Evolutionary conservation across 148 eudicot genomes (phyloP).

Genomic region (Camellia sinensis): DNA sequence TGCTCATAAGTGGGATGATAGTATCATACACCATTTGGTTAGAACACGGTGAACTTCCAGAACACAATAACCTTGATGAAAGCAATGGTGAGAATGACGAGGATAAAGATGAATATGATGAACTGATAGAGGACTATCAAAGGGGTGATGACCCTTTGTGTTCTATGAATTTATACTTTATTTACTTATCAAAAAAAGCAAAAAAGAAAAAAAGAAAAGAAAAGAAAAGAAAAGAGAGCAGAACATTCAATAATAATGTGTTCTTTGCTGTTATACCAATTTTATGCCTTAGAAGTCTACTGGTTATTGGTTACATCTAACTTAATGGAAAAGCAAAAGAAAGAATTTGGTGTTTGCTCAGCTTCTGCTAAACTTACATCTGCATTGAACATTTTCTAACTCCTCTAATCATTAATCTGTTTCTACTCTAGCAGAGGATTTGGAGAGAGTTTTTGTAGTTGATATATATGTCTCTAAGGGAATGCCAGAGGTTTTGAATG

Average conservation of each 20-base stretch:
- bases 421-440: conserved; percentile 47
- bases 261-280: not conserved
- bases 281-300: not conserved
- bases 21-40: too few species aligned
- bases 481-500: conserved; percentile 52
- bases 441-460: conserved; percentile 46
- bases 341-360: not conserved
- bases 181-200: too few species aligned
- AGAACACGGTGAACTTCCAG: too few species aligned
- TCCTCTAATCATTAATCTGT: not conserved
- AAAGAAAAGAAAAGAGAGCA: too few species aligned
- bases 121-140: too few species aligned
- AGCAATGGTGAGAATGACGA: too few species aligned
- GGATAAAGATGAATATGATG: too few species aligned
- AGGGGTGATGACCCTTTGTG: not conserved
- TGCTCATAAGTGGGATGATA: too few species aligned
- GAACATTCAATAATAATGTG: not conserved
- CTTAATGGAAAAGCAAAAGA: not conserved
- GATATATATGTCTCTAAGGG: conserved; percentile 60
- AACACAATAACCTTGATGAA: too few species aligned
- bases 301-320: not conserved
- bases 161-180: too few species aligned
- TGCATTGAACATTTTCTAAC: not conserved
- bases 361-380: not conserved
- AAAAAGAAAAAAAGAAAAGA: too few species aligned